Evolutionary conservation across 1,139 yeast genomes (phyloP).

Genomic region (Taiozyma sp.): DNA sequence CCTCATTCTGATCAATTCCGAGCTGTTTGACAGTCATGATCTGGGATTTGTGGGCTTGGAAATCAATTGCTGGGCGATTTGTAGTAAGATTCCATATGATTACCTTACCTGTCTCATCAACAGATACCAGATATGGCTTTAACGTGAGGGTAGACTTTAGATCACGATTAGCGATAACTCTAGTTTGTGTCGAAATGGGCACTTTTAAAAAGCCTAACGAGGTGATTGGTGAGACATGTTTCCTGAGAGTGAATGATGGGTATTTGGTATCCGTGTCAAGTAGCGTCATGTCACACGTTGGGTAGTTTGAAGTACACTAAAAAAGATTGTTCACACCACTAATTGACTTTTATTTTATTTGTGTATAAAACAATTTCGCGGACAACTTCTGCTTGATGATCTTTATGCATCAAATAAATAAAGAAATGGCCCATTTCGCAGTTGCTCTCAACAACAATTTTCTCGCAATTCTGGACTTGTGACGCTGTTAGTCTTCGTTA

Average conservation of each 20-base stretch:
- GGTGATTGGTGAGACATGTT: constrained; percentile 17
- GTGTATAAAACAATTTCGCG: no score
- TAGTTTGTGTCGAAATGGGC: constrained; percentile 3
- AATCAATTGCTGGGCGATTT: constrained; percentile 38
- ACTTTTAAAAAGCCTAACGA: constrained; percentile 10
- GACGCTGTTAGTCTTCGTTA: no score
- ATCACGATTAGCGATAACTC: not conserved
- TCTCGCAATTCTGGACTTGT: no score
- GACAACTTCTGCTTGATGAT: no score
- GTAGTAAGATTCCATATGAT: constrained; percentile 48
- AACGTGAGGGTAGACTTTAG: constrained; percentile 1
- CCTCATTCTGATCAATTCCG: constrained; percentile 21
- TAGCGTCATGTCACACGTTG: constrained; percentile 9
- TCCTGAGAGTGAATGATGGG: constrained; percentile 19
- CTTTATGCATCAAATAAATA: no score
- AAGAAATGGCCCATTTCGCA: no score
- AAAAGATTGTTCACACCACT: no score
- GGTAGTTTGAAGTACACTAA: not conserved
- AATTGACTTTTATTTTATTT: no score
- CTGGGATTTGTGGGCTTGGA: constrained; percentile 48
- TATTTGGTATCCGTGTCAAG: constrained; percentile 10
- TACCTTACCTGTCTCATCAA: constrained; percentile 45
- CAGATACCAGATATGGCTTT: constrained; percentile 30
- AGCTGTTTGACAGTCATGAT: constrained; percentile 40
- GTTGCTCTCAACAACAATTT: no score